Evolutionary conservation across 225 moss, liverwort and hornwort species (phyloP), one percentile per base, ranked within the genome.

Genomic region (Neckera pumila): DNA sequence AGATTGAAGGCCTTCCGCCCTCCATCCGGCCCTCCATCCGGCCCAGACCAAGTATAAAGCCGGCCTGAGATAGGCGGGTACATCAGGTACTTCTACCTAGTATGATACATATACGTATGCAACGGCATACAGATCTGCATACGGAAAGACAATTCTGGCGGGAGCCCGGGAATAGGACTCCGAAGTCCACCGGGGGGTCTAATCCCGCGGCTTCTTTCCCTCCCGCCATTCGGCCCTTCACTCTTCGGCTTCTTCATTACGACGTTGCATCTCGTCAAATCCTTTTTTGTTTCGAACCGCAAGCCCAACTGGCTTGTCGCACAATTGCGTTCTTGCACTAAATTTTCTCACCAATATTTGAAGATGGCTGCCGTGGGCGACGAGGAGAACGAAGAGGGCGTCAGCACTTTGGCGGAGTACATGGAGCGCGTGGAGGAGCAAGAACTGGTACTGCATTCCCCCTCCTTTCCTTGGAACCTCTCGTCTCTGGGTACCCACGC

Each of bases 351-450:
- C 42, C 78, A 51, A 7, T 49, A 27, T 74, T 45, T 36, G 54
- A 82, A 79, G 28, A 90, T 90, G 90, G 78, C 85, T 7, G 90
- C 77, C 66, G 67, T 89, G 45, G 91, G 83, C 61, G 89, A 80
- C 19, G 86, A 80, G 75, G 88, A 91, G 88, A 89, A 85, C 33
- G 92, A 95, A 33, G 97, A 95, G 42, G 84, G 89, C 47, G 93
- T 88, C 60, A 92, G 93, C 89, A 96, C 92, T 63, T 89, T 98
- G 87, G 89, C 89, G n/a, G 96, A 98, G 82, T 98, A 89, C 85
- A 94, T 98, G 79, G 95, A 95, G 53, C 89, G 92, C 69, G 90
- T 94, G 79, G 97, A 96, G 78, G 96, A 94, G 57, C 90, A 94
- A 89, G 94, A 98, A 90, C 89, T 98, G 92, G 96, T 96, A 74